Conservation (phyloP, 2,329 filamentous ascomycete species). For the Boeremia lycopersici region DNA sequence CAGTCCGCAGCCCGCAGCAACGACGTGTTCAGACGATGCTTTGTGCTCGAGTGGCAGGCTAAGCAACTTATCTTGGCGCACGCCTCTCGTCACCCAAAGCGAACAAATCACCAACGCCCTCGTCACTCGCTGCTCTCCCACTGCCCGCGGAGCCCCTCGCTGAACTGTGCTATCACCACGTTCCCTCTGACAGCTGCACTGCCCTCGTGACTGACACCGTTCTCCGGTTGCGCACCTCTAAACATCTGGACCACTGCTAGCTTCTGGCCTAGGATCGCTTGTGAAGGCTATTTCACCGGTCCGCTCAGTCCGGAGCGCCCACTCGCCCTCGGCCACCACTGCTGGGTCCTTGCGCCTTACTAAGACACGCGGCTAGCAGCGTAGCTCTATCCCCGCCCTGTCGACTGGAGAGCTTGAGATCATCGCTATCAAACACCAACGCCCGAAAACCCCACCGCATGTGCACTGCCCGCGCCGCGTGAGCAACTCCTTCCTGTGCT, state of each 20-base stretch:
- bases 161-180: slow-evolving; percentile 12
- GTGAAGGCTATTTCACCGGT: slow-evolving; percentile 35
- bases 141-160: slow-evolving; percentile 4
- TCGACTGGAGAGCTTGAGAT: slow-evolving; percentile 28
- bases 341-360: slow-evolving; percentile 26
- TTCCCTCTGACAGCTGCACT: slow-evolving; percentile 12
- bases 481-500: slow-evolving; percentile 16
- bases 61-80: slow-evolving; percentile 16
- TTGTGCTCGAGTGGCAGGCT: slow-evolving; percentile 10
- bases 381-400: slow-evolving; percentile 35
- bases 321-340: slow-evolving; percentile 24
- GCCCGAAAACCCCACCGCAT: slow-evolving; percentile 19
- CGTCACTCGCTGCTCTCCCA: slow-evolving; percentile 6
- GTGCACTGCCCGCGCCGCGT: slow-evolving; percentile 26
- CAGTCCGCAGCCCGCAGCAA: neutral
- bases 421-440: slow-evolving; percentile 30
- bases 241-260: slow-evolving; percentile 19
- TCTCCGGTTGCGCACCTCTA: slow-evolving; percentile 3
- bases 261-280: slow-evolving; percentile 26
- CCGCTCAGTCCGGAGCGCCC: slow-evolving; percentile 26
- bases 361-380: slow-evolving; percentile 32
- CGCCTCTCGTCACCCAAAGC: slow-evolving; percentile 9
- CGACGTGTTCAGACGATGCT: slow-evolving; percentile 17
- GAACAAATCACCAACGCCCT: slow-evolving; percentile 9
- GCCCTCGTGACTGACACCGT: slow-evolving; percentile 14